These are phyloP conservation scores for Cryptococcus sp. DNA, from an alignment of 1,284 basidiomycete genomes.

Conservation along the genomic window DNA sequence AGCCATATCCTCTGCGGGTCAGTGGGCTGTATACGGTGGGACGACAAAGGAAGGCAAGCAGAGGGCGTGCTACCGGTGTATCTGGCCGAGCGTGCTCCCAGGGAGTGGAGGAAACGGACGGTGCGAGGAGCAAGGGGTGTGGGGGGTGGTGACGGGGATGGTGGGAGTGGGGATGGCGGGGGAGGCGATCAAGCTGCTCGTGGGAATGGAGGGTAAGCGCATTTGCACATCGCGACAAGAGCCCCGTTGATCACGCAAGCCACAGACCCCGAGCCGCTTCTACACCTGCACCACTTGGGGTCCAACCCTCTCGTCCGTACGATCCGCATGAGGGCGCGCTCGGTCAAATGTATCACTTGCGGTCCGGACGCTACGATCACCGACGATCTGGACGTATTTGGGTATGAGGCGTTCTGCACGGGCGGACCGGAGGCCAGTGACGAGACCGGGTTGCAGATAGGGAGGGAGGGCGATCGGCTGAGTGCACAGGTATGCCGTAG, in stretches of 20 bases:
- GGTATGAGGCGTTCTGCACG: conserved; percentile 71
- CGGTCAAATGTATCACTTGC: conserved; percentile 39
- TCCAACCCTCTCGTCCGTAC: conserved; percentile 66
- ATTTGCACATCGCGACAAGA: background rate
- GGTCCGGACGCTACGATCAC: conserved; percentile 29
- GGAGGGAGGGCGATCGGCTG: conserved; percentile 42
- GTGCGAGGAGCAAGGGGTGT: conserved; percentile 87
- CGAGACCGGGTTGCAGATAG: conserved; percentile 20
- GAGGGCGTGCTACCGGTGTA: conserved; percentile 91
- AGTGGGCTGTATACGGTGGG: conserved; percentile 69
- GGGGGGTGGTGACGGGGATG: conserved; percentile 84
- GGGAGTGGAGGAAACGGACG: conserved; percentile 61
- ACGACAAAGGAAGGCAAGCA: conserved; percentile 24
- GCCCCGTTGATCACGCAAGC: background rate
- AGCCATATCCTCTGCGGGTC: conserved; percentile 87
- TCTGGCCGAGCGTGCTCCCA: conserved; percentile 73
- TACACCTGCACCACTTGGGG: conserved; percentile 34
- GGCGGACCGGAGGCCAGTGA: conserved; percentile 52
- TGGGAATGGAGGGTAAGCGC: conserved; percentile 64
- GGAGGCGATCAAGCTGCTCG: conserved; percentile 79
- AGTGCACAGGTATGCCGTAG: conserved; percentile 22
- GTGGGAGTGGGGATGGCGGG: conserved; percentile 89
- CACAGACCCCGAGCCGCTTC: conserved; percentile 21
- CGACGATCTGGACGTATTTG: conserved; percentile 46
- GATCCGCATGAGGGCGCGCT: conserved; percentile 68